Percentiles rank a stretch among this genome's conserved stretches.
phyloP scores from a whole-genome alignment of 495 filamentous ascomycete genomes.

The Barbatosphaeria neglecta region DNA sequence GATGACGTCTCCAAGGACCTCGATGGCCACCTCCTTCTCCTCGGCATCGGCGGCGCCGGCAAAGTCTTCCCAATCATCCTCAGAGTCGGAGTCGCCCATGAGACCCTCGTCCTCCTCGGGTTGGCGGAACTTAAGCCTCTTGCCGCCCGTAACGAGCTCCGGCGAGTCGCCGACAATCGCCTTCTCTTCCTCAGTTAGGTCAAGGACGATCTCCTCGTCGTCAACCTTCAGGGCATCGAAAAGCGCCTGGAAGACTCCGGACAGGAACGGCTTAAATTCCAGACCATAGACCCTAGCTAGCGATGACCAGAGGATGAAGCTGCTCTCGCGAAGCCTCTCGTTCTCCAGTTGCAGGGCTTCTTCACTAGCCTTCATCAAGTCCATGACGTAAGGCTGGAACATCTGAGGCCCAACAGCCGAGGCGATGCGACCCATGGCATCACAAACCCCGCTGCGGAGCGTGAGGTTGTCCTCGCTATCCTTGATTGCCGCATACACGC shows the following conservation, averaged over 20 bases:
- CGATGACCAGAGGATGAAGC: constrained; percentile 90
- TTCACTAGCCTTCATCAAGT: constrained; percentile 81
- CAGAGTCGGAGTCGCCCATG: constrained; percentile 56
- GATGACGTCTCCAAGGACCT: constrained; percentile 87
- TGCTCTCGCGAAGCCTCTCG: constrained; percentile 82
- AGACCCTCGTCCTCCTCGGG: constrained; percentile 45
- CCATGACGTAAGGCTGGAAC: constrained; percentile 82
- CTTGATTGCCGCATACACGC: constrained; percentile 73
- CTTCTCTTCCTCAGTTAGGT: constrained; percentile 64
- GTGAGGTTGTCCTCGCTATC: constrained; percentile 82
- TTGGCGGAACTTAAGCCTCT: constrained; percentile 68
- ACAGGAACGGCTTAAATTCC: constrained; percentile 77
- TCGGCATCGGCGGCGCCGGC: constrained; percentile 75
- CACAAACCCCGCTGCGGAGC: constrained; percentile 76
- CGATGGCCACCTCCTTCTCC: constrained; percentile 95
- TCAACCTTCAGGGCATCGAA: constrained; percentile 80
- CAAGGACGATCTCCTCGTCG: constrained; percentile 73
- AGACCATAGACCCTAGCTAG: constrained; percentile 90
- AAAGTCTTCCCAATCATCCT: constrained; percentile 75
- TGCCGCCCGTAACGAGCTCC: constrained; percentile 64
- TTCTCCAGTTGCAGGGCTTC: constrained; percentile 85
- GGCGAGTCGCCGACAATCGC: constrained; percentile 54
- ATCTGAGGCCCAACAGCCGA: constrained; percentile 72
- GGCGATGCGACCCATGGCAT: constrained; percentile 86
- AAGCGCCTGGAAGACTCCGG: constrained; percentile 73